phyloP scores from a whole-genome alignment of 495 filamentous ascomycete genomes.

The Neurospora tetraspora region DNA sequence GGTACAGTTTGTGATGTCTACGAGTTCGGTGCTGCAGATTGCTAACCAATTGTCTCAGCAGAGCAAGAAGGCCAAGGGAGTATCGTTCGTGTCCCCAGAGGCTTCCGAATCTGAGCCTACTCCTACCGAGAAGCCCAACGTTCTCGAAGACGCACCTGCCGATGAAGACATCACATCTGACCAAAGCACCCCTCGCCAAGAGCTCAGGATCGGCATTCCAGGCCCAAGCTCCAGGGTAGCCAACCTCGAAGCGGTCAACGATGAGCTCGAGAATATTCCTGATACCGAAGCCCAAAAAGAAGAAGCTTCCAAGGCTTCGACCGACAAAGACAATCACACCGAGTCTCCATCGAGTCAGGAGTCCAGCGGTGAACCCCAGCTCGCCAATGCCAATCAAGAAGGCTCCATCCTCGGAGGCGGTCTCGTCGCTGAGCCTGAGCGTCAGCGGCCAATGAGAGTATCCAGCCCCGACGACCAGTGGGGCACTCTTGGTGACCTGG shows the following conservation, averaged over 20 bases:
- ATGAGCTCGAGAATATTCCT: neutral
- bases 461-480: neutral
- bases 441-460: neutral
- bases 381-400: neutral
- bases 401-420: neutral
- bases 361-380: neutral
- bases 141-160: neutral
- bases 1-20: neutral
- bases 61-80: constrained; percentile 9
- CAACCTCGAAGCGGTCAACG: neutral
- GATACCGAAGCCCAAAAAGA: neutral
- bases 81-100: neutral
- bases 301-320: neutral
- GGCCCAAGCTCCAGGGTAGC: neutral
- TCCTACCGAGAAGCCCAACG: neutral
- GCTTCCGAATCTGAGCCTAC: neutral
- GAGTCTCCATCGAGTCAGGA: neutral
- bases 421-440: neutral
- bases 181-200: neutral
- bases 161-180: neutral
- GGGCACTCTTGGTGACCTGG: neutral
- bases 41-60: constrained; percentile 7
- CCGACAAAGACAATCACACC: neutral
- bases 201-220: neutral
- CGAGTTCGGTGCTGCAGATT: neutral